These are phyloP conservation scores for Septoria linicola DNA, from an alignment of 2,329 filamentous ascomycete species.

Conservation along the genomic window DNA sequence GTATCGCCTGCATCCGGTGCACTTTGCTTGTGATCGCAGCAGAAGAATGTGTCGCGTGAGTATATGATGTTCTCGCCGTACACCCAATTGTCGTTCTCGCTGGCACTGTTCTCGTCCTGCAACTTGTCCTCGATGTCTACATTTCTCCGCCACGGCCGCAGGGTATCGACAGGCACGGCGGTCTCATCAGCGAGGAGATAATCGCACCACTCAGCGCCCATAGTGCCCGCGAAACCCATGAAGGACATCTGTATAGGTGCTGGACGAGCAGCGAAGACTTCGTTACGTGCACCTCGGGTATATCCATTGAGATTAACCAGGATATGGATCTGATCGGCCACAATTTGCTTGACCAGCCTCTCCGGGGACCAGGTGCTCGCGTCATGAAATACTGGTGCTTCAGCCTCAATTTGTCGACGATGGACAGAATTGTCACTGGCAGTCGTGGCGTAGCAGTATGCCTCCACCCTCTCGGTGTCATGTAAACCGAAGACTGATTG, in stretches of 20 bases:
- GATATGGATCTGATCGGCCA: slow-evolving; percentile 86
- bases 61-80: slow-evolving; percentile 98
- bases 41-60: slow-evolving; percentile 94
- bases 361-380: slow-evolving; percentile 85
- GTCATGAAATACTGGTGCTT: slow-evolving; percentile 88
- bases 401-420: slow-evolving; percentile 86
- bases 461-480: slow-evolving; percentile 68
- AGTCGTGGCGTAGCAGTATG: slow-evolving; percentile 95
- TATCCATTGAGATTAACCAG: slow-evolving; percentile 98
- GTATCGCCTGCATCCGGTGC: slow-evolving; percentile 69
- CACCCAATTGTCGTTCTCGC: slow-evolving; percentile 71
- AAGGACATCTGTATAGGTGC: slow-evolving; percentile 99
- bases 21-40: slow-evolving; percentile 93
- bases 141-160: slow-evolving; percentile 77
- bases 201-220: slow-evolving; percentile 98
- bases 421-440: slow-evolving; percentile 85
- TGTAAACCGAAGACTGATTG: slow-evolving; percentile 97
- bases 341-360: slow-evolving; percentile 79
- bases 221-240: slow-evolving; percentile 95
- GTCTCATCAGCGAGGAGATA: slow-evolving; percentile 90
- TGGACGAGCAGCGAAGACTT: slow-evolving; percentile 91
- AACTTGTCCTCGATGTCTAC: slow-evolving; percentile 68
- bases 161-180: slow-evolving; percentile 76
- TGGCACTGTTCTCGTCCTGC: slow-evolving; percentile 63
- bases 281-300: slow-evolving; percentile 92